A percentile compares a stretch with the other conserved stretches of the same genome.
Conservation (phyloP, 768 basidiomycete genomes). For the Pisolithus orientalis region DNA sequence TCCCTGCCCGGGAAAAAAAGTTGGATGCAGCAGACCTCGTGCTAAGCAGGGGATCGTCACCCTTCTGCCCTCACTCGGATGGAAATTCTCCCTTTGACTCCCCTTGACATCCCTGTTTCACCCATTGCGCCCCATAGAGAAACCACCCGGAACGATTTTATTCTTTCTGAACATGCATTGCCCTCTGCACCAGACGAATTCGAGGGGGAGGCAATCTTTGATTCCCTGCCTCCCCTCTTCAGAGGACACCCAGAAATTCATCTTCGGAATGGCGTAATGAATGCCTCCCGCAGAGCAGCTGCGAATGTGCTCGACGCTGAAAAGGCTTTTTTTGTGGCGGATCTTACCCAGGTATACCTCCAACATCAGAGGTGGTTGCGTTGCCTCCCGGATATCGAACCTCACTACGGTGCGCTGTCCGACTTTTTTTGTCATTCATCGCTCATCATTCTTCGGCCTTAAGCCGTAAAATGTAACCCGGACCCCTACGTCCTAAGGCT, state of each 20-base stretch:
- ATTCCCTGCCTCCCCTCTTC: slow-evolving; percentile 59
- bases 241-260: slow-evolving; percentile 69
- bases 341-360: slow-evolving; percentile 79
- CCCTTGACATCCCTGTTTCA: not conserved
- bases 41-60: too few relatives aligned
- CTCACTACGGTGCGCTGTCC: slow-evolving; percentile 76
- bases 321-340: slow-evolving; percentile 94
- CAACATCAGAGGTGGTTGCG: slow-evolving; percentile 81
- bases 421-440: slow-evolving; percentile 17
- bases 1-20: too few relatives aligned
- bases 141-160: not conserved
- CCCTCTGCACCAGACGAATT: slow-evolving; percentile 5
- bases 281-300: slow-evolving; percentile 45
- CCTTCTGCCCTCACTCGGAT: not conserved
- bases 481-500: slow-evolving; percentile 91
- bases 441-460: slow-evolving; percentile 16
- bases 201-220: slow-evolving; percentile 45
- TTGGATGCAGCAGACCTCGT: too few relatives aligned
- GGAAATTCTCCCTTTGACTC: not conserved
- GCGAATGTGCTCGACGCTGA: slow-evolving; percentile 69
- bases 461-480: slow-evolving; percentile 97
- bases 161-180: not conserved
- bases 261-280: slow-evolving; percentile 71
- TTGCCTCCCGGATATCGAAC: slow-evolving; percentile 79
- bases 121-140: not conserved